Evolutionary conservation across 2,329 filamentous ascomycete genomes (phyloP), one percentile per base, ranked within the genome.

Genomic region (Hypoxylon sp.): DNA sequence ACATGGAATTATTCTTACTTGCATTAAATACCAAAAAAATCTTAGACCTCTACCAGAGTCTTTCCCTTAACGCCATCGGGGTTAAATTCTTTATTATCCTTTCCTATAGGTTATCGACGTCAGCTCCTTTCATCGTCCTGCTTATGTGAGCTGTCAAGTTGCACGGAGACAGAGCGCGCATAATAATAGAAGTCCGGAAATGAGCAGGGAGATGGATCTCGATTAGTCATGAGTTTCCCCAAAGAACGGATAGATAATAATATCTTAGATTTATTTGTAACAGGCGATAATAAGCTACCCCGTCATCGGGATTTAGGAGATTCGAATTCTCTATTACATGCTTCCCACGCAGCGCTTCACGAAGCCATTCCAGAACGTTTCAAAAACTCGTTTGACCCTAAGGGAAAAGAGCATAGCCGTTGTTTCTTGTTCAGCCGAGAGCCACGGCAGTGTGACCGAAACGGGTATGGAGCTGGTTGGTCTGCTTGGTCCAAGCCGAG

Each of bases 311-410:
- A 29, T 31, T 44, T 54, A 52, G 44, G 55, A 55, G 39, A 46
- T 52, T 17, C 26, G 19, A 44, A 51, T 35, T 6, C 17, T n/a
- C 29, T 17, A 11, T n/a, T n/a, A n/a, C n/a, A n/a, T n/a, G n/a
- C 19, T 6, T 22, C 46, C 53, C 46, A 31, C 59, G 46, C 42
- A n/a, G 39, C 46, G 10, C n/a, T 10, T 39, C 29, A 31, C 17
- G 46, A 33, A 58, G 29, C 46, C 54, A 54, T 67, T 70, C 67
- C 39, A 65, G 63, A 67, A 61, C 14, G 53, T 57, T 46, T 62
- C 52, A 62, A 42, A 42, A 65, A 63, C 22, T 22, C 52, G 50
- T 50, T 60, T 44, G 17, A n/a, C 17, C 17, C 39, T 22, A 44
- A 17, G 39, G 17, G 22, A 51, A 63, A 33, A 33, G 22, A 31